Percentiles rank a stretch among this genome's conserved stretches.
Conservation (phyloP, 345 rosid species). For the Reutealis trisperma region DNA sequence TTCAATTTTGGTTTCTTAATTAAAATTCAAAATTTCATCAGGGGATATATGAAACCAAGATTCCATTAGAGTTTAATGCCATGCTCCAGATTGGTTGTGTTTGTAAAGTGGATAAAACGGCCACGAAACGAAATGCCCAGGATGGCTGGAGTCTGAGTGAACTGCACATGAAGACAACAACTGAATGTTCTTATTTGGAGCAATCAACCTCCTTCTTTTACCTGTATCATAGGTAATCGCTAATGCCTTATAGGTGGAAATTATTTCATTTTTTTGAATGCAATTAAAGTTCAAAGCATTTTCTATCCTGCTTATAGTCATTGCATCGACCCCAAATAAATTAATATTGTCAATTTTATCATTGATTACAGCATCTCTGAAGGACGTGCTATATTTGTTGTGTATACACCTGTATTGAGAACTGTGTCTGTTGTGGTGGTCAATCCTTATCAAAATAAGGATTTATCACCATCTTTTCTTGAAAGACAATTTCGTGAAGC, state of each 20-base stretch:
- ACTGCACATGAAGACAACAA: slow-evolving; percentile 84
- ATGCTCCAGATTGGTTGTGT: slow-evolving; percentile 91
- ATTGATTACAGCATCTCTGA: slow-evolving; percentile 56
- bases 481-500: slow-evolving; percentile 89
- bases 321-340: not conserved
- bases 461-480: slow-evolving; percentile 61
- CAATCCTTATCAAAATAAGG: slow-evolving; percentile 66
- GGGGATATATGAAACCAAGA: slow-evolving; percentile 90
- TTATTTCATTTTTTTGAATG: slow-evolving; percentile 6
- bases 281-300: not conserved
- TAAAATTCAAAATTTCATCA: slow-evolving; percentile 35
- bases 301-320: not conserved
- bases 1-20: slow-evolving; percentile 12
- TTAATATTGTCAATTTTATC: slow-evolving; percentile 12
- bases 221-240: slow-evolving; percentile 78
- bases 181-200: slow-evolving; percentile 86
- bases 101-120: slow-evolving; percentile 77
- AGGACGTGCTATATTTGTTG: slow-evolving; percentile 72
- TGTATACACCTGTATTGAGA: slow-evolving; percentile 58
- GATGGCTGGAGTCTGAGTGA: slow-evolving; percentile 85
- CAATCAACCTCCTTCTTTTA: slow-evolving; percentile 73
- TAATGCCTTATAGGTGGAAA: slow-evolving; percentile 2
- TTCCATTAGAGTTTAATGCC: slow-evolving; percentile 75
- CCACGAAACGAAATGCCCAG: slow-evolving; percentile 62
- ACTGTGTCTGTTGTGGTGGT: slow-evolving; percentile 66